Evolutionary conservation across 495 filamentous ascomycete species (phyloP).

Genomic region (Rhypophila decipiens): DNA sequence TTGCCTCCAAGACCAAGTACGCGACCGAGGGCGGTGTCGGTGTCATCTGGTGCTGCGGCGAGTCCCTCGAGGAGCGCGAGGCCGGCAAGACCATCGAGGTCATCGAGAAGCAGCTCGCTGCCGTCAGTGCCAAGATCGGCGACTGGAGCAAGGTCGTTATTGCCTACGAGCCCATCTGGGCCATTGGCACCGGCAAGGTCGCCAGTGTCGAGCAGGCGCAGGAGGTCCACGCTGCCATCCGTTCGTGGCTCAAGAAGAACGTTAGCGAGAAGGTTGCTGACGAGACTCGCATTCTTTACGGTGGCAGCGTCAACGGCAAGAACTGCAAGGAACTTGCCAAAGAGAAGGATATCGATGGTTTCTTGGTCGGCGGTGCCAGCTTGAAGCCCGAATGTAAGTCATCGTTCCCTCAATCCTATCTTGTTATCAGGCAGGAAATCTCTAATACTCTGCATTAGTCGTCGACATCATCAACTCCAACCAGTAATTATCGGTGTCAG

Average conservation of each 20-base stretch:
- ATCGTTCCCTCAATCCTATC: too few relatives aligned
- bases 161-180: slow-evolving; percentile 99
- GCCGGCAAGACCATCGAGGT: slow-evolving; percentile 81
- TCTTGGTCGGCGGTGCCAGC: slow-evolving; percentile 95
- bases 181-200: slow-evolving; percentile 97
- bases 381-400: slow-evolving; percentile 94
- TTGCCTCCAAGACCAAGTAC: slow-evolving; percentile 87
- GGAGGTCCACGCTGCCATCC: slow-evolving; percentile 90
- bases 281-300: slow-evolving; percentile 85
- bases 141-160: slow-evolving; percentile 94
- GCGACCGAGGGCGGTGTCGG: slow-evolving; percentile 79
- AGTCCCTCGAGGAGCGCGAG: slow-evolving; percentile 90
- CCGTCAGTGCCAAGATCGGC: slow-evolving; percentile 59
- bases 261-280: slow-evolving; percentile 67
- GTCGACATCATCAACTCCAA: slow-evolving; percentile 49
- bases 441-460: slow-evolving; percentile 33
- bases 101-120: slow-evolving; percentile 70
- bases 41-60: slow-evolving; percentile 94
- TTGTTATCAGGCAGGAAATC: background rate
- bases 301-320: slow-evolving; percentile 94
- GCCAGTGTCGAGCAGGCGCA: slow-evolving; percentile 90
- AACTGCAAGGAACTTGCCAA: slow-evolving; percentile 91
- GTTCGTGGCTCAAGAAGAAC: slow-evolving; percentile 73
- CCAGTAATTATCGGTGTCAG: background rate
- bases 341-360: slow-evolving; percentile 93